These are phyloP conservation scores for Tulasnella sp. DNA, from an alignment of 768 basidiomycete species.

Conservation along the genomic window DNA sequence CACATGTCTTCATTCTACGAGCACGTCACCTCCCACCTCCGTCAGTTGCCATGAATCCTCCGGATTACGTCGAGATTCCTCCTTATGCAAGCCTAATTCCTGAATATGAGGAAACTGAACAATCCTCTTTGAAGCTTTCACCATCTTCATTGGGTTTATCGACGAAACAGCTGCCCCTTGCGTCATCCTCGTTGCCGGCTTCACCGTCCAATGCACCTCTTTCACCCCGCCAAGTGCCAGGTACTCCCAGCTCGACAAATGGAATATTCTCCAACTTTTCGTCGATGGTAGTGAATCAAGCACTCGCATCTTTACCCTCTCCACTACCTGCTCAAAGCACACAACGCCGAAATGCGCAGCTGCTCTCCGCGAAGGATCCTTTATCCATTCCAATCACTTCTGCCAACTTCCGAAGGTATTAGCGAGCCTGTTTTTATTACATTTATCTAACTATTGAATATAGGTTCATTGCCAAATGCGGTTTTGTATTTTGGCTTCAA, in stretches of 20 bases:
- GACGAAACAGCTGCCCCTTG: too few relatives aligned
- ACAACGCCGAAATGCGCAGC: neutral
- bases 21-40: neutral
- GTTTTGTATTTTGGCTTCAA: slow-evolving; percentile 80
- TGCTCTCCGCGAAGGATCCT: slow-evolving; percentile 27
- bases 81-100: neutral
- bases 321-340: neutral
- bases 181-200: too few relatives aligned
- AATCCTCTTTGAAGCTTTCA: too few relatives aligned
- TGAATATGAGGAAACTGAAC: too few relatives aligned
- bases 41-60: neutral
- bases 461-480: slow-evolving; percentile 60
- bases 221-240: too few relatives aligned
- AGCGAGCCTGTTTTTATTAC: too few relatives aligned
- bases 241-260: too few relatives aligned
- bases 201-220: too few relatives aligned
- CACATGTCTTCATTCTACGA: too few relatives aligned
- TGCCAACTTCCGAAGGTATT: slow-evolving; percentile 67
- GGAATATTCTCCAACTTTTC: slow-evolving; percentile 23
- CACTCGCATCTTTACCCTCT: slow-evolving; percentile 18
- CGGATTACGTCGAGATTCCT: slow-evolving; percentile 6
- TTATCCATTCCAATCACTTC: slow-evolving; percentile 67
- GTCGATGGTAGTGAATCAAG: slow-evolving; percentile 23
- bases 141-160: too few relatives aligned
- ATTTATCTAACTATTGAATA: too few relatives aligned